Base-by-base conservation (phyloP, 2,329 filamentous ascomycete genomes). In the Coleophoma eucalyptorum region DNA sequence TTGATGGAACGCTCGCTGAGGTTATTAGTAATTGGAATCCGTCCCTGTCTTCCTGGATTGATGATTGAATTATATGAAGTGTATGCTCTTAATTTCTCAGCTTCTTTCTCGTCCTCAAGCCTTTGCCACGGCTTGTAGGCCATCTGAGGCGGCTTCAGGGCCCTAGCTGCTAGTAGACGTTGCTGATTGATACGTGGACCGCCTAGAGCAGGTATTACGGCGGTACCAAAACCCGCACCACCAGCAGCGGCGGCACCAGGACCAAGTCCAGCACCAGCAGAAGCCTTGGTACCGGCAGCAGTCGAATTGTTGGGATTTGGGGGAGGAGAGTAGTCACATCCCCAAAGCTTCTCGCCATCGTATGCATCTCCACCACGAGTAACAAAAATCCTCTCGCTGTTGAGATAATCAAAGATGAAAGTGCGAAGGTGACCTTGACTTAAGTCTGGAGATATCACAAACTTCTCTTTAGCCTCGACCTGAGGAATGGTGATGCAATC, bases 331-430 rank as follows among this genome's bases (percentile, higher is more conserved):
- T 21, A 18, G 15, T 42, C 40, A 11, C 16, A 20, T 11, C 40
- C 40, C 40, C 40, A 42, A 1, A 12, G n/a, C 15, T 12, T 21
- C 5, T 42, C 16, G 16, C 18, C 3, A 19, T 20, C 40, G 21
- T 21, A 42, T 21, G 21, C n/a, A 18, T 42, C 40, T 42, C 40
- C 40, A 13, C 21, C 21, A 11, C 40, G 40, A 20, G n/a, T 15
- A 5, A 42, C 40, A 19, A 12, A 21, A 6, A 42, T 42, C 13
- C 11, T 34, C 2, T 49, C 38, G n/a, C 33, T 38, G 32, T 47
- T 49, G 15, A 60, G 44, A 48, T 53, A 57, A 21, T 56, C 55
- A 38, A 49, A 60, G 5, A 60, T 26, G 37, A 54, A 41, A 18
- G 38, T 48, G 4, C 51, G 51, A 51, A 52, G 52, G 12, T 52